phyloP scores from a whole-genome alignment of 148 eudicot genomes.

The Arbutus unedo region DNA sequence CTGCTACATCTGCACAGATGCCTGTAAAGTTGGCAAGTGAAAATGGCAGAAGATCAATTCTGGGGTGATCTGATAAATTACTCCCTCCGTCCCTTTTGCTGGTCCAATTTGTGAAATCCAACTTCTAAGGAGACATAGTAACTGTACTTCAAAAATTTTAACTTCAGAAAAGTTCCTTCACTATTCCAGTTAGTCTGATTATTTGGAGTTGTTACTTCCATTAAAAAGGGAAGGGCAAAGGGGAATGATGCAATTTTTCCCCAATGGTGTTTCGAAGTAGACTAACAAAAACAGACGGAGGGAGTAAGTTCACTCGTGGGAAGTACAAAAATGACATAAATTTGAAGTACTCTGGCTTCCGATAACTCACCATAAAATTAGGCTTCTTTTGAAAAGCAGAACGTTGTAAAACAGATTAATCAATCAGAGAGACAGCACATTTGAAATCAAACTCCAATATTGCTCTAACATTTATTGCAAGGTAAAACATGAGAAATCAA shows the following conservation, averaged over 20 bases:
- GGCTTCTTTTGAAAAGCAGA: background rate
- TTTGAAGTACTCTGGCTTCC: background rate
- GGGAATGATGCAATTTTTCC: background rate
- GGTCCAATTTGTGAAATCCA: background rate
- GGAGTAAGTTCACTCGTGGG: background rate
- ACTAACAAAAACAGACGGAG: background rate
- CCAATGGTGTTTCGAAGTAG: background rate
- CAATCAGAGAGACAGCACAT: background rate
- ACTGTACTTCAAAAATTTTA: background rate
- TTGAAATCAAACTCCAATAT: background rate
- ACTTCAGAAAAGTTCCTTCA: background rate
- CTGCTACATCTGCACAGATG: conserved; percentile 84
- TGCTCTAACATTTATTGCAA: background rate
- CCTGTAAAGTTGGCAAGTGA: conserved; percentile 39
- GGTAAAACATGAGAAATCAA: background rate
- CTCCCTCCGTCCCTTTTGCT: background rate
- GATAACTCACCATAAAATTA: background rate
- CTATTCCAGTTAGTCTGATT: background rate
- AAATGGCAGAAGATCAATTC: conserved; percentile 12
- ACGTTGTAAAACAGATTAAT: background rate
- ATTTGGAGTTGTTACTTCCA: background rate
- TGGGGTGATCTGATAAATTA: background rate
- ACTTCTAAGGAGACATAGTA: background rate
- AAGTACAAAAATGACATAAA: background rate
- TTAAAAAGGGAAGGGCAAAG: background rate